Percentiles rank a stretch among this genome's conserved stretches.
Evolutionary conservation across 208 protist genomes (phyloP).

Genomic region (Leishmania turanica): DNA sequence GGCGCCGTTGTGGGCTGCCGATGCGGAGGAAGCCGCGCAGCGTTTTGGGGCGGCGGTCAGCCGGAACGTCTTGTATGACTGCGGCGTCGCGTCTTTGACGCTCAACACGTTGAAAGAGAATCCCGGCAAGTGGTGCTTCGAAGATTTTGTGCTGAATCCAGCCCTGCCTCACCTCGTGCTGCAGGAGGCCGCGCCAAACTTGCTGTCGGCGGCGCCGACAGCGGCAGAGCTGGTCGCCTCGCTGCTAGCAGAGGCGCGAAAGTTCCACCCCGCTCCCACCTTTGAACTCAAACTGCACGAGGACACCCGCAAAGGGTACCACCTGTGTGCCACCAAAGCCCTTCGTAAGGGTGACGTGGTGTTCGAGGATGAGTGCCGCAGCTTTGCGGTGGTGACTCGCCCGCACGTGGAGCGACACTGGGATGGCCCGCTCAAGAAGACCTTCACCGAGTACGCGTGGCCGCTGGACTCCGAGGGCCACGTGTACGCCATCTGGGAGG

Average conservation of each 20-base stretch:
- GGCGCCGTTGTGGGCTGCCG: slow-evolving; percentile 14
- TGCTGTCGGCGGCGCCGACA: background rate
- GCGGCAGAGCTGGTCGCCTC: slow-evolving; percentile 10
- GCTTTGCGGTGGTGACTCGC: slow-evolving; percentile 72
- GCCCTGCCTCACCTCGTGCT: background rate
- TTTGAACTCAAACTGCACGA: slow-evolving; percentile 43
- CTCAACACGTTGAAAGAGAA: slow-evolving; percentile 32
- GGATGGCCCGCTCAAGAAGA: slow-evolving; percentile 44
- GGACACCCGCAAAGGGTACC: slow-evolving; percentile 62
- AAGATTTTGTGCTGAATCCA: slow-evolving; percentile 27
- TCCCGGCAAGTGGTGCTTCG: slow-evolving; percentile 51
- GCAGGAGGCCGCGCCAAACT: background rate
- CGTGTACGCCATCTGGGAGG: slow-evolving; percentile 88
- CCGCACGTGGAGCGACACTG: slow-evolving; percentile 68
- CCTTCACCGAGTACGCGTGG: slow-evolving; percentile 91
- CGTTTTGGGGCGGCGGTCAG: slow-evolving; percentile 23
- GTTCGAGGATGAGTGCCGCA: slow-evolving; percentile 80
- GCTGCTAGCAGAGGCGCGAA: slow-evolving; percentile 22
- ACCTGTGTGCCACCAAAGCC: slow-evolving; percentile 52
- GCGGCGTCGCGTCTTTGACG: slow-evolving; percentile 30
- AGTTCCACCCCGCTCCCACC: slow-evolving; percentile 17
- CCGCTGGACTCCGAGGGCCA: slow-evolving; percentile 83
- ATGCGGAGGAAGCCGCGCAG: slow-evolving; percentile 11
- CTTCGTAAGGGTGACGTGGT: slow-evolving; percentile 62
- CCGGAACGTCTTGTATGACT: slow-evolving; percentile 36